Evolutionary conservation across 2,329 filamentous ascomycete species (phyloP), one percentile per base, ranked within the genome.

Genomic region (Colletotrichum salicis): DNA sequence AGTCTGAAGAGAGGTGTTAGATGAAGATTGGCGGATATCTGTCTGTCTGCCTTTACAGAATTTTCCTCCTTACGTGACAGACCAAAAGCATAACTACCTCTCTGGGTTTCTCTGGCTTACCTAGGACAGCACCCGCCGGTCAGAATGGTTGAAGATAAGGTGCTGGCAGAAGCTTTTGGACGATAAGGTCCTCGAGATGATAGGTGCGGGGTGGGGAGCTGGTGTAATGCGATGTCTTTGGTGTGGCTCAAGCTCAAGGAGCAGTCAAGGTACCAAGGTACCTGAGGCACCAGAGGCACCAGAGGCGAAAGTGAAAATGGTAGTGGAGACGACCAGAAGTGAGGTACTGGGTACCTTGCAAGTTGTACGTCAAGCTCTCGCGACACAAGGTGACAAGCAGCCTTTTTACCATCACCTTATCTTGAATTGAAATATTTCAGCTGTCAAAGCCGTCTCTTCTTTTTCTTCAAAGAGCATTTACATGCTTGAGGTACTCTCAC

Each of bases 191-290:
- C 48, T 54, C 31, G 13, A 63, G 60, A 29, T 67, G 52, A 60
- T 24, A 37, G 33, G 64, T 68, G 64, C 58, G 52, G 69, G 64
- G 58, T 69, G 69, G 69, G 64, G 64, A 64, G 69, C 68, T 41
- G 54, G 65, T 69, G 52, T 33, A 29, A 33, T 54, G n/a, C 15
- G n/a, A 52, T 19, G 60, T 63, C 41, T 48, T 45, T 45, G 35
- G 58, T 45, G 48, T 64, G 41, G 51, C 64, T 56, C 57, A 62
- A 54, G 19, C 41, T 48, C 8, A 5, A 60, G 45, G 15, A 60
- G 45, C 27, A 15, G 15, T 41, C 24, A 11, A 24, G 35, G 41
- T 5, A 48, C 19, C 37, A 8, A 64, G 31, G 13, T 24, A 67
- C 15, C 33, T 22, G n/a, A 45, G 24, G 56, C 61, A 48, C 19